Evolutionary conservation across 805 yeast genomes (phyloP).

Genomic region (Suhomyces sp.): DNA sequence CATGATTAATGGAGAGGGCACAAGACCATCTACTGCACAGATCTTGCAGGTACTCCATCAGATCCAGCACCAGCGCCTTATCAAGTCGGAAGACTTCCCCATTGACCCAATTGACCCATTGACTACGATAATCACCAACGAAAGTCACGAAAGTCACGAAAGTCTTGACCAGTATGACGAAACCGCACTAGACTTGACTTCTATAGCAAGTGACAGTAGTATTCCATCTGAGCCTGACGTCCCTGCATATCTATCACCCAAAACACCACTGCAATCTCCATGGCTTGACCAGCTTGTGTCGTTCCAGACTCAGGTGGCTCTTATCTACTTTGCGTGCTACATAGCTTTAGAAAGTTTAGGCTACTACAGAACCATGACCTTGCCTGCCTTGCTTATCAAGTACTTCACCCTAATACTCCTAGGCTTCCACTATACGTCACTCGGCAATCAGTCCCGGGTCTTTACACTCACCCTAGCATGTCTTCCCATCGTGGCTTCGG

Average conservation of each 20-base stretch:
- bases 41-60: background rate
- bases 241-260: background rate
- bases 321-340: background rate
- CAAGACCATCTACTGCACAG: background rate
- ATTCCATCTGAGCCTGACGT: background rate
- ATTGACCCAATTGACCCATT: background rate
- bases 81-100: background rate
- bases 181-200: background rate
- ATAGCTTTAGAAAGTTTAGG: background rate
- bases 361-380: background rate
- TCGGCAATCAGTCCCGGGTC: background rate
- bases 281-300: background rate
- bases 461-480: background rate
- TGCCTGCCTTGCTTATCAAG: background rate
- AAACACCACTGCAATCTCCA: background rate
- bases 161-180: background rate
- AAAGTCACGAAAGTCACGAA: background rate
- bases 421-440: background rate
- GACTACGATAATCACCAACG: background rate
- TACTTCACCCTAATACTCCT: background rate
- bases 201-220: background rate
- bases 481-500: background rate
- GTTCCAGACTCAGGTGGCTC: background rate
- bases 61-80: background rate
- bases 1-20: constrained; percentile 29